A percentile compares a stretch with the other conserved stretches of the same genome.
Conservation (phyloP, 1,139 yeast genomes). For the Geotrichum citri-aurantii region DNA sequence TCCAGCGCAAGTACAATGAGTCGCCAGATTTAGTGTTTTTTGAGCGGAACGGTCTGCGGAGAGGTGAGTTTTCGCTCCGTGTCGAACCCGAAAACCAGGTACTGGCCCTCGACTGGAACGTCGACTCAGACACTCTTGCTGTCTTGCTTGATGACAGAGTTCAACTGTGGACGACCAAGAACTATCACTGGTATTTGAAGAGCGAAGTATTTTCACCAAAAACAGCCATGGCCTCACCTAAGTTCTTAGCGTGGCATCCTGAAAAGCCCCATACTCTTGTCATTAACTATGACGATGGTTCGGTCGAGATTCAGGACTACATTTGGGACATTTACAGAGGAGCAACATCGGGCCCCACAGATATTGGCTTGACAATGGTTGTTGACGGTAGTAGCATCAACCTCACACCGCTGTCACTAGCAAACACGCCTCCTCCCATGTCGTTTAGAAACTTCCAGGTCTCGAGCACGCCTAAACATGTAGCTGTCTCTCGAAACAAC, state of each 20-base stretch:
- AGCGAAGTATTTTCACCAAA: slow-evolving; percentile 52
- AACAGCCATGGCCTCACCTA: slow-evolving; percentile 35
- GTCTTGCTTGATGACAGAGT: slow-evolving; percentile 55
- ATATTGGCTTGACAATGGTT: slow-evolving; percentile 73
- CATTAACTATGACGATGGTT: slow-evolving; percentile 34
- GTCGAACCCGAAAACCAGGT: slow-evolving; percentile 47
- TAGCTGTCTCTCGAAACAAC: slow-evolving; percentile 60
- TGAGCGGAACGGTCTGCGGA: slow-evolving; percentile 89
- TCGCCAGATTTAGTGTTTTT: slow-evolving; percentile 56
- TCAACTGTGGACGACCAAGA: slow-evolving; percentile 86
- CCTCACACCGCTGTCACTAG: slow-evolving; percentile 75
- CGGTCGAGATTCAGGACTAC: slow-evolving; percentile 61
- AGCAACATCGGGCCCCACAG: slow-evolving; percentile 60
- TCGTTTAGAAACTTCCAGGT: slow-evolving; percentile 61
- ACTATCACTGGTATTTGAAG: slow-evolving; percentile 93
- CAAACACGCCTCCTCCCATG: slow-evolving; percentile 95
- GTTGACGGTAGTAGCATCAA: slow-evolving; percentile 71
- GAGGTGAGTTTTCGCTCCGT: slow-evolving; percentile 76
- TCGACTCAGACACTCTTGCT: slow-evolving; percentile 73
- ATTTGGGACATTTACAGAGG: slow-evolving; percentile 63
- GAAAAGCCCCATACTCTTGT: slow-evolving; percentile 76
- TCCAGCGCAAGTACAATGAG: slow-evolving; percentile 48
- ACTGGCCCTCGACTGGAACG: slow-evolving; percentile 68
- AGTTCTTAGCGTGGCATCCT: slow-evolving; percentile 74
- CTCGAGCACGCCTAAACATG: slow-evolving; percentile 50